Evolutionary conservation across 257 asterid genomes (phyloP).

Genomic region (Przewalskia tangutica): DNA sequence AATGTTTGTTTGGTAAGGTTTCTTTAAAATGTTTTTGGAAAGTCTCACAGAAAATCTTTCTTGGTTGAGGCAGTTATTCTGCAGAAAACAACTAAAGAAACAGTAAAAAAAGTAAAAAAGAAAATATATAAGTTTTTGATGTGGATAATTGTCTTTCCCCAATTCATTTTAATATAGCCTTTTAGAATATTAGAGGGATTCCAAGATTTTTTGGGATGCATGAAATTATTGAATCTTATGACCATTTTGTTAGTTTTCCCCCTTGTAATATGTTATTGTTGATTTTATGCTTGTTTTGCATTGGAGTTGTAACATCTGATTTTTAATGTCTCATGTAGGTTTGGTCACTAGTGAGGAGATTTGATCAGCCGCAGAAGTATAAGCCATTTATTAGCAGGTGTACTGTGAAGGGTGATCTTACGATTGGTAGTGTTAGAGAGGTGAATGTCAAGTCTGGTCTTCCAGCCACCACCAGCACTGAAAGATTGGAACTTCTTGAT

Average conservation of each 20-base stretch:
- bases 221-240: background rate
- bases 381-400: slow-evolving; percentile 88
- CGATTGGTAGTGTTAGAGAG: slow-evolving; percentile 79
- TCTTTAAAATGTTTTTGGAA: background rate
- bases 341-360: slow-evolving; percentile 90
- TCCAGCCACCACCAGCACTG: slow-evolving; percentile 94
- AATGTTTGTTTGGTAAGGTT: background rate
- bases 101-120: background rate
- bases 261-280: background rate
- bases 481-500: slow-evolving; percentile 73
- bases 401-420: slow-evolving; percentile 52
- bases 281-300: background rate
- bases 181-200: background rate
- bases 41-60: background rate
- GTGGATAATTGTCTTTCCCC: background rate
- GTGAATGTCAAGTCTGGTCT: slow-evolving; percentile 93
- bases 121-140: background rate
- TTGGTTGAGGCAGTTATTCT: background rate
- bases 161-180: background rate
- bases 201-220: background rate
- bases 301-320: background rate
- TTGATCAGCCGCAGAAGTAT: slow-evolving; percentile 86
- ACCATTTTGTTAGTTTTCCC: background rate
- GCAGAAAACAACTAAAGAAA: background rate
- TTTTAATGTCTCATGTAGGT: slow-evolving; percentile 32